Percentiles rank a stretch among this genome's conserved stretches.
phyloP scores from a whole-genome alignment of 129 eudicot species.

The Escallonia rubra region DNA sequence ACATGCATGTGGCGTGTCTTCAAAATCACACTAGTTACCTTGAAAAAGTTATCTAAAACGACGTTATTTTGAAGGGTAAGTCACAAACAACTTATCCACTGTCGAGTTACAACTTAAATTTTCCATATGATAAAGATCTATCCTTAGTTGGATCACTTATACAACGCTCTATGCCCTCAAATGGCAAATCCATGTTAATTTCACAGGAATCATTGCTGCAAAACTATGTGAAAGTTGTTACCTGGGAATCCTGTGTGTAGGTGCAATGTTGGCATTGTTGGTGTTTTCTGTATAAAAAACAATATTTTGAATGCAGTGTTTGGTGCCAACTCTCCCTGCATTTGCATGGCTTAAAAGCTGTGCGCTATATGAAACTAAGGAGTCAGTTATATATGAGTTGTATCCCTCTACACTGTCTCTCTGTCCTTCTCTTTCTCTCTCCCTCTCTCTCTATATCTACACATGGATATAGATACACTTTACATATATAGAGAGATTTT shows the following conservation, averaged over 20 bases:
- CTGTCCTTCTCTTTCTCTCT: slow-evolving; percentile 2
- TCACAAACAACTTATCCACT: no score
- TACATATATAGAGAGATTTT: slow-evolving; percentile 1
- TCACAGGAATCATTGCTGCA: no score
- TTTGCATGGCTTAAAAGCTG: slow-evolving; percentile 33
- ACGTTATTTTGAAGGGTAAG: no score
- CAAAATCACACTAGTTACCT: no score
- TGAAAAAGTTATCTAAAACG: no score
- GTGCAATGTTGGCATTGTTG: not conserved
- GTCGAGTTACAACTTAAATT: no score
- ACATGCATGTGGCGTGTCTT: no score
- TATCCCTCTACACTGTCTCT: slow-evolving; percentile 2
- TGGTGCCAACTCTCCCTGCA: slow-evolving; percentile 4
- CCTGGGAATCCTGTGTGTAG: not conserved
- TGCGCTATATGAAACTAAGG: not conserved
- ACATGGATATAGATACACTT: slow-evolving; percentile 2
- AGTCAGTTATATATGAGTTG: slow-evolving; percentile 16
- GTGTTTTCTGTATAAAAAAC: not conserved
- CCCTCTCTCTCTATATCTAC: not conserved
- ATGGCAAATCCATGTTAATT: no score
- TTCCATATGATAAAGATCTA: no score
- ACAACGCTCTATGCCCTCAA: no score
- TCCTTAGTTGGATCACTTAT: no score
- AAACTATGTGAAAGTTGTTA: not conserved
- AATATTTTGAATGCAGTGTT: not conserved